Conservation (phyloP, 2,329 filamentous ascomycete genomes). For the Xenoacremonium recifei region DNA sequence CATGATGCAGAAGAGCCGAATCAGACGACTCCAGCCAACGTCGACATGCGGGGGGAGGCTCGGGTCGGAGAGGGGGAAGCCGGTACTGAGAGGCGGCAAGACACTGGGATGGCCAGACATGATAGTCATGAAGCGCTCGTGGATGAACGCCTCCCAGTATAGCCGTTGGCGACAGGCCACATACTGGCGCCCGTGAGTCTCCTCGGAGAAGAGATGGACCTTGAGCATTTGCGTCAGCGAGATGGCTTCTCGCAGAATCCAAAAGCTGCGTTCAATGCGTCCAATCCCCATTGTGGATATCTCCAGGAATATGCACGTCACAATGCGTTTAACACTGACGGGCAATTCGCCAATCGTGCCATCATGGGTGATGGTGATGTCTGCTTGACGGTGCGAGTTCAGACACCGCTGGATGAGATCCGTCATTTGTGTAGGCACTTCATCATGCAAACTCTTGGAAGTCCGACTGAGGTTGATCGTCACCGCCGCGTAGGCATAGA, state of each 20-base stretch:
- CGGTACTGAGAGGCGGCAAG: constrained; percentile 30
- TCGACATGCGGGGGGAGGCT: constrained; percentile 35
- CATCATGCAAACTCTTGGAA: constrained; percentile 26
- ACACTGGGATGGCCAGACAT: constrained; percentile 44
- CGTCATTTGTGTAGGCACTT: constrained; percentile 29
- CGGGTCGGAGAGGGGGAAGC: constrained; percentile 29
- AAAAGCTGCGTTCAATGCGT: constrained; percentile 46
- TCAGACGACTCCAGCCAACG: constrained; percentile 36
- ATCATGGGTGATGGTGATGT: constrained; percentile 25
- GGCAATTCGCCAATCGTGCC: constrained; percentile 38
- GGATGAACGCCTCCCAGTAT: constrained; percentile 56
- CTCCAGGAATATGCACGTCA: constrained; percentile 53
- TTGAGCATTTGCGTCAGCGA: constrained; percentile 27
- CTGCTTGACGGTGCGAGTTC: constrained; percentile 28
- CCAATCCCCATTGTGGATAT: constrained; percentile 50
- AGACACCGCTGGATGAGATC: constrained; percentile 28
- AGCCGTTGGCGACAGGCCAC: constrained; percentile 38
- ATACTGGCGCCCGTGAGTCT: constrained; percentile 4
- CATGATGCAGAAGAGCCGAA: constrained; percentile 36
- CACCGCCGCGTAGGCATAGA: constrained; percentile 35
- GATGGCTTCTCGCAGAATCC: constrained; percentile 50
- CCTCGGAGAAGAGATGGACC: constrained; percentile 11
- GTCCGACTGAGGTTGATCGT: constrained; percentile 36
- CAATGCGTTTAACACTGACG: constrained; percentile 43
- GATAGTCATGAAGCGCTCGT: constrained; percentile 55